Percentiles rank a stretch among this genome's conserved stretches.
phyloP scores from a whole-genome alignment of 352 stramenopile species.

The Phytophthora cactorum region DNA sequence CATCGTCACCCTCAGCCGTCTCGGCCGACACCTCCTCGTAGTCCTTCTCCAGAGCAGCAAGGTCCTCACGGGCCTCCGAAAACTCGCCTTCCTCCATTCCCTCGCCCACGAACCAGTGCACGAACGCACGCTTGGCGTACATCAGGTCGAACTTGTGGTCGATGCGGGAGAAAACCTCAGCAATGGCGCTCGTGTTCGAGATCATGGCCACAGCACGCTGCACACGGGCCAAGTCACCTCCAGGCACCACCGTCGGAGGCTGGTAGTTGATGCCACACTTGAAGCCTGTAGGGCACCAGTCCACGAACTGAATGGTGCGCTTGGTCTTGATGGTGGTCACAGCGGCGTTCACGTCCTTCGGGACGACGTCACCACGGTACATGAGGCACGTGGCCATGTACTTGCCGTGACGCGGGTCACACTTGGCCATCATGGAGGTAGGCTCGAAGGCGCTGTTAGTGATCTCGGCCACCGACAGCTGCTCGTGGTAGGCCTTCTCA shows the following conservation, averaged over 20 bases:
- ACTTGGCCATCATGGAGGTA: constrained; percentile 97
- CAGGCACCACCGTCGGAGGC: constrained; percentile 94
- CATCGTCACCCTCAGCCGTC: constrained; percentile 93
- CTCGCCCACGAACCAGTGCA: constrained; percentile 16
- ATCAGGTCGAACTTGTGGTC: constrained; percentile 99
- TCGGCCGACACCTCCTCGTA: constrained; percentile 98
- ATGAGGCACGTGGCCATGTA: constrained; percentile 93
- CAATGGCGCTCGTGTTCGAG: constrained; percentile 98
- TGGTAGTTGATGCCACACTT: constrained; percentile 91
- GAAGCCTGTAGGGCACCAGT: constrained; percentile 99
- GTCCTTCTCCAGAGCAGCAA: constrained; percentile 98
- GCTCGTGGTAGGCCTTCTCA: constrained; percentile 69
- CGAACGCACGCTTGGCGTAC: constrained; percentile 66
- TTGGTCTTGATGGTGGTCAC: constrained; percentile 99
- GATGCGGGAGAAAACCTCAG: constrained; percentile 96
- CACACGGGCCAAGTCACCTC: constrained; percentile 95
- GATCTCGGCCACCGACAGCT: constrained; percentile 95
- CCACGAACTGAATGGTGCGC: constrained; percentile 99
- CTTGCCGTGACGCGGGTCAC: constrained; percentile 97
- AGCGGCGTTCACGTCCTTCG: constrained; percentile 97
- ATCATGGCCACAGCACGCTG: constrained; percentile 98
- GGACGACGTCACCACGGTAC: constrained; percentile 12
- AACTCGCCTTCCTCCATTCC: constrained; percentile 18
- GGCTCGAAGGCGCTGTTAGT: constrained; percentile 97
- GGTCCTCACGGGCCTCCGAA: constrained; percentile 60